A percentile compares a stretch with the other conserved stretches of the same genome.
Evolutionary conservation across 345 rosid genomes (phyloP).

Genomic region (Brassica juncea): DNA sequence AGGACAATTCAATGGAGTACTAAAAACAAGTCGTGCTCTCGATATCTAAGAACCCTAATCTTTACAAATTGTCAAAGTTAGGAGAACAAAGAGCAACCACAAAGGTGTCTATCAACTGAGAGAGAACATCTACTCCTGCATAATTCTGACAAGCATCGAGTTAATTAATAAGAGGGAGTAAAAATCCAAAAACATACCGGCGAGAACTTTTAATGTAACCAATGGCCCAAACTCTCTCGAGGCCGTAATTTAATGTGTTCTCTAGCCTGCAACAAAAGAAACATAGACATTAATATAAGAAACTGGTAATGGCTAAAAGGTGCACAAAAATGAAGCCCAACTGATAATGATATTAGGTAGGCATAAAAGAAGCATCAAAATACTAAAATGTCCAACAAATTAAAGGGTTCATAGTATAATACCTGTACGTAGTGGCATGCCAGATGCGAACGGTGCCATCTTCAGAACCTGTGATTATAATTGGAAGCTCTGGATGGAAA

Average conservation of each 20-base stretch:
- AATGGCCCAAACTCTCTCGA: constrained; percentile 48
- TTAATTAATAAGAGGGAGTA: neutral
- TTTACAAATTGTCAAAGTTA: constrained; percentile 15
- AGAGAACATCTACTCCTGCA: constrained; percentile 13
- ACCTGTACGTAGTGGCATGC: neutral
- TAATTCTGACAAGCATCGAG: constrained; percentile 17
- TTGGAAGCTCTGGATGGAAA: neutral
- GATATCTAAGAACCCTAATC: constrained; percentile 11
- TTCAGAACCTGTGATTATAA: neutral
- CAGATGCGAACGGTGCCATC: neutral
- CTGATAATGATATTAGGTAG: neutral
- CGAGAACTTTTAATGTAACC: constrained; percentile 88
- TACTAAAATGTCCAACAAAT: neutral
- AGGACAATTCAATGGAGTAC: neutral
- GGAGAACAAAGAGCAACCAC: neutral
- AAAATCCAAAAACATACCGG: constrained; percentile 53
- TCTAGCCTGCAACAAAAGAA: constrained; percentile 58
- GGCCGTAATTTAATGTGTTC: neutral
- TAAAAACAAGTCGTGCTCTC: neutral
- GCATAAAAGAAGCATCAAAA: neutral
- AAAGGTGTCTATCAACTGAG: neutral
- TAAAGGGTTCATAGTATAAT: neutral
- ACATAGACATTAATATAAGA: constrained; percentile 14
- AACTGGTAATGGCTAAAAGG: neutral
- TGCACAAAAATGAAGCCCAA: neutral